A percentile compares a stretch with the other conserved stretches of the same genome.
These are phyloP conservation scores for Penicillium sp. DNA, from an alignment of 2,329 filamentous ascomycete genomes.

Conservation along the genomic window DNA sequence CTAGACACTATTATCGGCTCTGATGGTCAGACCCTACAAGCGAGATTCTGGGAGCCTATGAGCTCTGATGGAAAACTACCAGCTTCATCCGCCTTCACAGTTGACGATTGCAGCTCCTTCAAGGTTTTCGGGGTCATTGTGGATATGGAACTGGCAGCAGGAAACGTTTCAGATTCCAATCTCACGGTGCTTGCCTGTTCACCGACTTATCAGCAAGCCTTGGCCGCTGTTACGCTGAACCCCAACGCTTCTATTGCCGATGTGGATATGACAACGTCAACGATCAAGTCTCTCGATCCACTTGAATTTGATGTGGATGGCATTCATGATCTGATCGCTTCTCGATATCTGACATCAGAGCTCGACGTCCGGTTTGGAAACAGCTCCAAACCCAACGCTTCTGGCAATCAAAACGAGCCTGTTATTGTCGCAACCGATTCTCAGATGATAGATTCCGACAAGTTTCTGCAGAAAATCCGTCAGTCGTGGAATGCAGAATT, in stretches of 20 bases:
- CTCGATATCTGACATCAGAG: conserved; percentile 1
- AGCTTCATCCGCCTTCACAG: background rate
- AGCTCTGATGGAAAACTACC: background rate
- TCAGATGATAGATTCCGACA: background rate
- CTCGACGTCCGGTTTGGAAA: background rate
- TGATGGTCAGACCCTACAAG: background rate
- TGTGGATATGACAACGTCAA: background rate
- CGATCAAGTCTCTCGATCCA: background rate
- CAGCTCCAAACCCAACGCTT: background rate
- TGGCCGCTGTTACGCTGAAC: conserved; percentile 11
- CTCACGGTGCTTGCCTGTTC: conserved; percentile 18
- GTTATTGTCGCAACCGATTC: background rate
- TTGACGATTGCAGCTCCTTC: conserved; percentile 11
- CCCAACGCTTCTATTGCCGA: conserved; percentile 13
- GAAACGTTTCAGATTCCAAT: conserved; percentile 10
- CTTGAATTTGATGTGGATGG: background rate
- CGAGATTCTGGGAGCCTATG: conserved; percentile 14
- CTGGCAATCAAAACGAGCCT: background rate
- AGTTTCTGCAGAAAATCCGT: conserved; percentile 8
- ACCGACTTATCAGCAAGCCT: conserved; percentile 9
- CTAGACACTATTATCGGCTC: background rate
- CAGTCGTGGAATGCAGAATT: conserved; percentile 19
- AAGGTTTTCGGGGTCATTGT: conserved; percentile 14
- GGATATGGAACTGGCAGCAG: conserved; percentile 8
- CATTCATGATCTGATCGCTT: conserved; percentile 7